These are phyloP conservation scores for Diaporthe ilicicola DNA, from an alignment of 2,329 filamentous ascomycete species.

Conservation along the genomic window DNA sequence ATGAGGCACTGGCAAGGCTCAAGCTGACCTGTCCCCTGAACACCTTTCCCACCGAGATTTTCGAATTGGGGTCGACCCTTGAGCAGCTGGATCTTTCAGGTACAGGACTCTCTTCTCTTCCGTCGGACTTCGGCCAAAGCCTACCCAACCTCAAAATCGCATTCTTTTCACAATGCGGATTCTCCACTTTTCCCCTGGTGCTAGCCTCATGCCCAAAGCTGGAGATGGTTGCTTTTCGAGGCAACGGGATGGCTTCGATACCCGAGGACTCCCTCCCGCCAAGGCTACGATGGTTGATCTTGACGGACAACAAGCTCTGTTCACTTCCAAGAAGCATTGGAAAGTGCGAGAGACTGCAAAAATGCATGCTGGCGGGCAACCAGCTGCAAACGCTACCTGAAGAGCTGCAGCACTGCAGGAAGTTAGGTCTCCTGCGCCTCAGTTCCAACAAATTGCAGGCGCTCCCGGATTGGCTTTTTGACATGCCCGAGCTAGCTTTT, in stretches of 20 bases:
- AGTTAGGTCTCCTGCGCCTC: slow-evolving; percentile 53
- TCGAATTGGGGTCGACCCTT: slow-evolving; percentile 51
- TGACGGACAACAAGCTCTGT: slow-evolving; percentile 54
- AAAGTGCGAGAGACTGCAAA: slow-evolving; percentile 51
- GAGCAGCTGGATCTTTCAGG: slow-evolving; percentile 58
- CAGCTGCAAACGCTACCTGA: slow-evolving; percentile 48
- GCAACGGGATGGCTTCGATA: slow-evolving; percentile 53
- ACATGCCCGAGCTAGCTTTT: slow-evolving; percentile 54
- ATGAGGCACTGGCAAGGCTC: slow-evolving; percentile 42
- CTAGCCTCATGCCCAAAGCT: slow-evolving; percentile 53
- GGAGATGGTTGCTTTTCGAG: slow-evolving; percentile 59
- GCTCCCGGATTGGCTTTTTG: slow-evolving; percentile 54
- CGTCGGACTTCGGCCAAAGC: slow-evolving; percentile 46
- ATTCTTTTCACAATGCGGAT: slow-evolving; percentile 57
- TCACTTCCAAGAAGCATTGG: slow-evolving; percentile 52
- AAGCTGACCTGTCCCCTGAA: slow-evolving; percentile 46
- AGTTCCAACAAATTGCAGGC: slow-evolving; percentile 50
- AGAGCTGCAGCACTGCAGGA: slow-evolving; percentile 53
- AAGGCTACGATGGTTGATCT: slow-evolving; percentile 55
- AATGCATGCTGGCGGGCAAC: slow-evolving; percentile 60
- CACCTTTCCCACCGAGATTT: slow-evolving; percentile 50
- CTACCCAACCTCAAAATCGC: slow-evolving; percentile 54
- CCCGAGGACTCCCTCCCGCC: slow-evolving; percentile 52
- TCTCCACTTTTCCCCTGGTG: slow-evolving; percentile 50
- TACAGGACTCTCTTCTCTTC: slow-evolving; percentile 51